Percentiles rank a stretch among this genome's conserved stretches.
These are phyloP conservation scores for Larix kaempferi DNA, from an alignment of 75 land plant genomes.

Conservation along the genomic window DNA sequence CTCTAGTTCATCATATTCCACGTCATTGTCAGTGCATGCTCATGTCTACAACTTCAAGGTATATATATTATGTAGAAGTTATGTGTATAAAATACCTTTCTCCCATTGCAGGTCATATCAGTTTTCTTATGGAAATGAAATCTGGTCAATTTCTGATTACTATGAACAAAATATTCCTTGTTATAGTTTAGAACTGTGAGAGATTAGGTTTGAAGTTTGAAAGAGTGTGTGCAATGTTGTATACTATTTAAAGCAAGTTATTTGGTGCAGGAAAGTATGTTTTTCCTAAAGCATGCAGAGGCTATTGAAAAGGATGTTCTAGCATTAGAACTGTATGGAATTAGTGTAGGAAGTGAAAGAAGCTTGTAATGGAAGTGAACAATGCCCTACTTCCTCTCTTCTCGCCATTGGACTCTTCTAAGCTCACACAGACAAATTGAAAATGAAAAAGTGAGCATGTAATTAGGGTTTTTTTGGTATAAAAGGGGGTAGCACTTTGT, in stretches of 20 bases:
- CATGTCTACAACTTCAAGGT: no score
- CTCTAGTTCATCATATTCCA: no score
- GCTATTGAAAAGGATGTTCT: constrained; percentile 80
- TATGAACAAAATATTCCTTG: neutral
- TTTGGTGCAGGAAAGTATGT: neutral
- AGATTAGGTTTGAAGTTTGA: neutral
- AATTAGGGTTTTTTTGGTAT: no score
- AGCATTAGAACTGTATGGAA: constrained; percentile 78
- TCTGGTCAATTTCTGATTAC: neutral
- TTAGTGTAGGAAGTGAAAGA: no score
- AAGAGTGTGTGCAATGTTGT: neutral
- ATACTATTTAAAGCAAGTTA: constrained; percentile 4
- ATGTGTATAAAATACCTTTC: constrained; percentile 69
- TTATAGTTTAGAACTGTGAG: neutral
- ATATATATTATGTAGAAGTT: no score
- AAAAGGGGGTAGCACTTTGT: no score
- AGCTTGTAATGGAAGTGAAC: no score
- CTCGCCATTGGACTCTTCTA: no score
- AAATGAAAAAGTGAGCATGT: no score
- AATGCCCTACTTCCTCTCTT: no score
- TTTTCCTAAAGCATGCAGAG: constrained; percentile 92
- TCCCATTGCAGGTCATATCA: constrained; percentile 60
- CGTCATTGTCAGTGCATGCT: no score
- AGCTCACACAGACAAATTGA: no score
- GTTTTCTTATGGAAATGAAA: neutral